Evolutionary conservation across 106 monocot genomes (phyloP).

Genomic region (Apostasia shenzhenica): DNA sequence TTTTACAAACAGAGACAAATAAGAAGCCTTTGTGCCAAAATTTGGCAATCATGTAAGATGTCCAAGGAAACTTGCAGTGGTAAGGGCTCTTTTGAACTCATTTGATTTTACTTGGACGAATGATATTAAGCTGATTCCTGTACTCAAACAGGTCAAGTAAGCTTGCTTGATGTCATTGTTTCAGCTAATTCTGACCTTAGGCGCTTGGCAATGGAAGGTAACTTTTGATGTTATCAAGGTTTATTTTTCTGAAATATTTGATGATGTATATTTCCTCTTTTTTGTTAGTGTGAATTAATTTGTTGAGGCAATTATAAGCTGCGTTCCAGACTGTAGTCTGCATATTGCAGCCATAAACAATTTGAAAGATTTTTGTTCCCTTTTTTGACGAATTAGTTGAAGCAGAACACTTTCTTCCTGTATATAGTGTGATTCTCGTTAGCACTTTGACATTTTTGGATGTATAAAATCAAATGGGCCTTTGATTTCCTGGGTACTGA

Average conservation of each 20-base stretch:
- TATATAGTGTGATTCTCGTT: too few species aligned
- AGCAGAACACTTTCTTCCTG: too few species aligned
- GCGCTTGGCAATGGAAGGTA: conserved; percentile 57
- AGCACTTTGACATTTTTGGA: too few species aligned
- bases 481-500: too few species aligned
- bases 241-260: not conserved
- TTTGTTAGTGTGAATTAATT: too few species aligned
- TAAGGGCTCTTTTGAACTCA: conserved; percentile 9
- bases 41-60: conserved; percentile 42
- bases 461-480: too few species aligned
- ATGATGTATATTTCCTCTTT: not conserved
- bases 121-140: too few species aligned
- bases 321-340: not conserved
- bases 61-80: conserved; percentile 20
- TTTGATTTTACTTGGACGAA: not conserved
- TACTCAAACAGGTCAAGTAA: too few species aligned
- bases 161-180: conserved; percentile 22
- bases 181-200: conserved; percentile 52
- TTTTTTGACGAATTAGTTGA: too few species aligned
- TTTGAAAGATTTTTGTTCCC: too few species aligned
- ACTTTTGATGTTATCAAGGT: not conserved
- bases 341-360: too few species aligned
- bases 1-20: conserved; percentile 54
- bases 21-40: conserved; percentile 24
- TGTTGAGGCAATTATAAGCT: not conserved